Evolutionary conservation across 345 rosid species (phyloP).

Genomic region (Eucalyptus pauciflora): DNA sequence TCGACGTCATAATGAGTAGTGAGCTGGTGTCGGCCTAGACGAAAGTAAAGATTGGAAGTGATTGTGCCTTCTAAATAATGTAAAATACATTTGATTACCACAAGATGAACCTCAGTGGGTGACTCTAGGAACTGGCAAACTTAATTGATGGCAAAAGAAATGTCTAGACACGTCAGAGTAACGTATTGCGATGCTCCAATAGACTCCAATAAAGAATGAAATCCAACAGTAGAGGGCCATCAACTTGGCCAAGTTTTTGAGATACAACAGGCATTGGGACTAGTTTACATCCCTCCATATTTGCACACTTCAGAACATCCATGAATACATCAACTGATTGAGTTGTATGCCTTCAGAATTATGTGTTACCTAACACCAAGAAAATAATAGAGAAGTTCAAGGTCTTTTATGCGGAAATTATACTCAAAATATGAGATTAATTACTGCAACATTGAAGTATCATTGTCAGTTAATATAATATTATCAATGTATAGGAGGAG

Average conservation of each 20-base stretch:
- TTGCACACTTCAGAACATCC: background rate
- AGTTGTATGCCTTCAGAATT: background rate
- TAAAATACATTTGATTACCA: background rate
- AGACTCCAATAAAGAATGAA: background rate
- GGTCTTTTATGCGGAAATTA: background rate
- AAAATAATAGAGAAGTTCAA: background rate
- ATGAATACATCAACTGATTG: background rate
- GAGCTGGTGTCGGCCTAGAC: background rate
- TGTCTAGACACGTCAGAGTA: accelerated
- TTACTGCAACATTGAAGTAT: background rate
- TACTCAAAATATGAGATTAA: background rate
- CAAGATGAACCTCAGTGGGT: background rate
- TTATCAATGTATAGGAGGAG: background rate
- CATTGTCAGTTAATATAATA: background rate
- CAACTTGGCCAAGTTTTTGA: background rate
- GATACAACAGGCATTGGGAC: background rate
- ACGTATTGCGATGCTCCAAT: background rate
- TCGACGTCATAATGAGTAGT: background rate
- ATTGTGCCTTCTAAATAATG: background rate
- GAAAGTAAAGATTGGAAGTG: background rate
- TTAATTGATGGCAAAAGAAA: background rate
- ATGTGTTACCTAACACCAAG: background rate
- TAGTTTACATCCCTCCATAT: background rate
- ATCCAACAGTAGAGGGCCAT: background rate
- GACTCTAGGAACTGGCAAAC: background rate